Conservation (phyloP, 495 filamentous ascomycete species). For the Aspergillus avenaceus region DNA sequence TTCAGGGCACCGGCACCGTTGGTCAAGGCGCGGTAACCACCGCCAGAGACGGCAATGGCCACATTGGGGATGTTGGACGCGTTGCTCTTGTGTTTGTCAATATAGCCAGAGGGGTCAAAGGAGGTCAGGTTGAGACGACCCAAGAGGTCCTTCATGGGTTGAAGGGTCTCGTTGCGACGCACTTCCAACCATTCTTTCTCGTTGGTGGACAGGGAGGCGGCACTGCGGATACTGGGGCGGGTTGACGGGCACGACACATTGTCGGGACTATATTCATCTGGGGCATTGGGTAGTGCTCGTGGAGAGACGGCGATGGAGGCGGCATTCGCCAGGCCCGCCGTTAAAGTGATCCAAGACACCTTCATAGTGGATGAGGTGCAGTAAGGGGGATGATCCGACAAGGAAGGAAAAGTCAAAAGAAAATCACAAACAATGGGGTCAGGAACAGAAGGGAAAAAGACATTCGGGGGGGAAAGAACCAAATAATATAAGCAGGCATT, state of each 20-base stretch:
- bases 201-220: slow-evolving; percentile 51
- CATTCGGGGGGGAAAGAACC: background rate
- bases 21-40: slow-evolving; percentile 78
- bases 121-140: slow-evolving; percentile 60
- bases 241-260: slow-evolving; percentile 31
- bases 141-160: slow-evolving; percentile 66
- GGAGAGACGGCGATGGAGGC: slow-evolving; percentile 1
- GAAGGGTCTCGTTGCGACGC: slow-evolving; percentile 51
- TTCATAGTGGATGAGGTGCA: slow-evolving; percentile 6
- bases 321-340: slow-evolving; percentile 7
- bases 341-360: background rate
- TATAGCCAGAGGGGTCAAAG: slow-evolving; percentile 71
- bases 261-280: slow-evolving; percentile 35
- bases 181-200: slow-evolving; percentile 63
- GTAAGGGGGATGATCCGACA: background rate
- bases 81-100: slow-evolving; percentile 51
- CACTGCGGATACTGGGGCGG: slow-evolving; percentile 48
- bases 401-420: background rate
- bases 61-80: slow-evolving; percentile 56
- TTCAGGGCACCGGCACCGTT: slow-evolving; percentile 78
- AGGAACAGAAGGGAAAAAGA: background rate
- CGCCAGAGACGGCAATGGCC: slow-evolving; percentile 54
- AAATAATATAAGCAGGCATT: background rate
- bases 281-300: slow-evolving; percentile 34
- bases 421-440: no score